phyloP scores from a whole-genome alignment of 2,329 filamentous ascomycete species.

The Colletotrichum lentis region DNA sequence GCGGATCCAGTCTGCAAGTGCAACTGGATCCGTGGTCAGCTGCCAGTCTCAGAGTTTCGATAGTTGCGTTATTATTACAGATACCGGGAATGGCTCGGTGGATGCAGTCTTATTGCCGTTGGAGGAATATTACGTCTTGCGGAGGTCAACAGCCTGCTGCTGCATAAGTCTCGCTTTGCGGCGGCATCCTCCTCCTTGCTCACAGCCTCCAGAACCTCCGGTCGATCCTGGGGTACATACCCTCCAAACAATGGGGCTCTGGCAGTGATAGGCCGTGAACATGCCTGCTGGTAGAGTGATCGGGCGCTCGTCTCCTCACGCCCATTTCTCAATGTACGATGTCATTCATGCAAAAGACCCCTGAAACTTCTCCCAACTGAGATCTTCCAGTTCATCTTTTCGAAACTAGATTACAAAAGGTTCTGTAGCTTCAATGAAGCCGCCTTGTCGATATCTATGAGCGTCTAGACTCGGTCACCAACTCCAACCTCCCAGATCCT shows the following conservation, averaged over 20 bases:
- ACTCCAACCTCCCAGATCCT: too few species aligned
- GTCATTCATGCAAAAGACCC: constrained; percentile 40
- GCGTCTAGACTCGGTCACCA: too few species aligned
- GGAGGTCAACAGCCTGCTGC: constrained; percentile 44
- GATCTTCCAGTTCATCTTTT: too few species aligned
- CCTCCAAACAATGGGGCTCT: constrained; percentile 43
- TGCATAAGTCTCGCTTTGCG: constrained; percentile 30
- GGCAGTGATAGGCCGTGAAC: constrained; percentile 42
- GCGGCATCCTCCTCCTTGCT: constrained; percentile 34
- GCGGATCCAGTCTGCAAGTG: constrained; percentile 49
- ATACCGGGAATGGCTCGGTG: too few species aligned
- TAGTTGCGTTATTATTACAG: too few species aligned
- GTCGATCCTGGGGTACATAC: constrained; percentile 47
- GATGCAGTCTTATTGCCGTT: constrained; percentile 17
- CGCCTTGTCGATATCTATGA: too few species aligned
- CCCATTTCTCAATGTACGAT: constrained; percentile 46
- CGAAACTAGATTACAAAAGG: too few species aligned
- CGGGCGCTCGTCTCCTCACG: constrained; percentile 42
- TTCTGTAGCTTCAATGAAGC: too few species aligned
- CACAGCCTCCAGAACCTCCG: constrained; percentile 44
- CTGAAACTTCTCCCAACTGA: too few species aligned
- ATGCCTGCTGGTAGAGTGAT: constrained; percentile 44
- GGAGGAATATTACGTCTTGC: constrained; percentile 41
- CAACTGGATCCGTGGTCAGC: constrained; percentile 40
- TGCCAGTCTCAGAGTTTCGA: background rate